Conservation (phyloP, 306 rosid species). For the Vigna trinervia region DNA sequence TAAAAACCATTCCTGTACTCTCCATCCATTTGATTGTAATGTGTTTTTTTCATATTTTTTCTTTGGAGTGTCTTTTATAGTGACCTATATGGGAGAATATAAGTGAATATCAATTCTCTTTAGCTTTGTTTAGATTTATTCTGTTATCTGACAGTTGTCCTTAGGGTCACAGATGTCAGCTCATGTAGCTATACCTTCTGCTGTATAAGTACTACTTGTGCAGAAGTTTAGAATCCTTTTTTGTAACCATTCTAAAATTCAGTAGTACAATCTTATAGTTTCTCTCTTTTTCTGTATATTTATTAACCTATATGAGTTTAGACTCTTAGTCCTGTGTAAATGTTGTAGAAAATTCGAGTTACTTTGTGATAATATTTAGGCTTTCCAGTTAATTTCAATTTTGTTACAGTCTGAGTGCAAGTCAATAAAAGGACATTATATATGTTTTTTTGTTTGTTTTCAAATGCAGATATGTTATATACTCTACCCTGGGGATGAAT, state of each 20-base stretch:
- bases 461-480: conserved; percentile 76
- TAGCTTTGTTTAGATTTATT: no score
- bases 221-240: no score
- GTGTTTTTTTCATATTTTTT: conserved; percentile 31
- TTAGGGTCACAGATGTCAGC: no score
- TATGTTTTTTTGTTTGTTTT: conserved; percentile 37
- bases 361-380: conserved; percentile 30
- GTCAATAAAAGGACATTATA: conserved; percentile 34
- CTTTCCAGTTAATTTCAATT: conserved; percentile 41
- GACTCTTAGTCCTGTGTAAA: conserved; percentile 6
- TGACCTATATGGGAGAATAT: background rate
- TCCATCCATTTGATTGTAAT: conserved; percentile 15
- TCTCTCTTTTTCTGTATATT: no score
- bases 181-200: no score
- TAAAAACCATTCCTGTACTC: conserved; percentile 30
- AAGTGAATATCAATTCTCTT: no score
- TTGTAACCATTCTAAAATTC: no score
- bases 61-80: background rate
- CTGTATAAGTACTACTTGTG: no score
- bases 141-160: no score
- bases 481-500: conserved; percentile 97
- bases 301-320: background rate
- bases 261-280: no score
- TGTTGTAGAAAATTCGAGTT: conserved; percentile 31
- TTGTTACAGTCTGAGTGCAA: conserved; percentile 31